Conservation (phyloP, 495 filamentous ascomycete genomes). For the Podospora comata region DNA sequence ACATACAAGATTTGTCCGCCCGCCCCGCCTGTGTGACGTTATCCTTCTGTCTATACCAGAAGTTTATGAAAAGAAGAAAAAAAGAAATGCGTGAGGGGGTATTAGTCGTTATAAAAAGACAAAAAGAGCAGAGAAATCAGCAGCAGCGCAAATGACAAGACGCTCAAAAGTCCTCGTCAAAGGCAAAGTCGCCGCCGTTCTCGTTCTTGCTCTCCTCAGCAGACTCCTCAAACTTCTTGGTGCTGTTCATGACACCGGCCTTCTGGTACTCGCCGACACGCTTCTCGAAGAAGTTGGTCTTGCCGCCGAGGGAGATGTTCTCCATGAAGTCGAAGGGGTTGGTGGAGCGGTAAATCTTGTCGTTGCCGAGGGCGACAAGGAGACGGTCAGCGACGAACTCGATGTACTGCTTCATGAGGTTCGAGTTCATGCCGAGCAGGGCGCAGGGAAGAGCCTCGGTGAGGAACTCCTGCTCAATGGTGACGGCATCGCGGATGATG, state of each 20-base stretch:
- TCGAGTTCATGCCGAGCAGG: slow-evolving; percentile 95
- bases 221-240: slow-evolving; percentile 63
- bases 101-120: slow-evolving; percentile 27
- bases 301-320: slow-evolving; percentile 95
- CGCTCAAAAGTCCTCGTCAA: slow-evolving; percentile 94
- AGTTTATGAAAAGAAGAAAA: slow-evolving; percentile 33
- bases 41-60: slow-evolving; percentile 26
- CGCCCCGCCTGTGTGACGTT: neutral
- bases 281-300: slow-evolving; percentile 99
- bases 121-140: slow-evolving; percentile 10
- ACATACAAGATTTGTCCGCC: neutral
- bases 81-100: slow-evolving; percentile 23
- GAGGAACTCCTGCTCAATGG: slow-evolving; percentile 96
- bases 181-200: slow-evolving; percentile 77
- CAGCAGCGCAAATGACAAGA: slow-evolving; percentile 12
- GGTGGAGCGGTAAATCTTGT: slow-evolving; percentile 84
- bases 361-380: slow-evolving; percentile 84
- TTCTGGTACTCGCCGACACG: slow-evolving; percentile 99
- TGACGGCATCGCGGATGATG: slow-evolving; percentile 91
- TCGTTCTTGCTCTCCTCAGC: slow-evolving; percentile 49
- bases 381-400: slow-evolving; percentile 98
- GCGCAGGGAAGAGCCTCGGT: slow-evolving; percentile 89
- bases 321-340: slow-evolving; percentile 99
- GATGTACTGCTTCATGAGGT: slow-evolving; percentile 98
- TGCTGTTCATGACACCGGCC: slow-evolving; percentile 95